Evolutionary conservation across 2,329 filamentous ascomycete genomes (phyloP).

Genomic region (Penicillium sp.): DNA sequence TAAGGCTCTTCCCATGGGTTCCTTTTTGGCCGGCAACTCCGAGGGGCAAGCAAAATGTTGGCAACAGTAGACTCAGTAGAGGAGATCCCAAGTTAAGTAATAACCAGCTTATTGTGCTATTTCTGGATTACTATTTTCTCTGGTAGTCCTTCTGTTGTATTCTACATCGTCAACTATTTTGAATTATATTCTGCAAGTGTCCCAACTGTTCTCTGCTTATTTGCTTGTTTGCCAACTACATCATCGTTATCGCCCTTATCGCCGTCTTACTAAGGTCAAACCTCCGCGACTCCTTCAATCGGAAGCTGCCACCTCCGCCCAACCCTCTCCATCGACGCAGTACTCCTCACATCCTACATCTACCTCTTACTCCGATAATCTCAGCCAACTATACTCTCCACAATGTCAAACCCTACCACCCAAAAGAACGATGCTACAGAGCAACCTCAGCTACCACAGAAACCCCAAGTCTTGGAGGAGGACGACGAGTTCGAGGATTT

Average conservation of each 20-base stretch:
- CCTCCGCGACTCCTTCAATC: constrained; percentile 7
- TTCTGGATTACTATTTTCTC: too few species aligned
- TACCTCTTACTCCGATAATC: constrained; percentile 1
- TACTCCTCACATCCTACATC: constrained; percentile 3
- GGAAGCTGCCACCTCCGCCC: constrained; percentile 6
- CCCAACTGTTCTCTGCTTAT: not conserved
- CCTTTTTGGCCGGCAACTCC: constrained; percentile 14
- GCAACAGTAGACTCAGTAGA: too few species aligned
- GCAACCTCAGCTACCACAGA: constrained; percentile 54
- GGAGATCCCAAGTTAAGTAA: too few species aligned
- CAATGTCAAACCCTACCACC: constrained; percentile 47
- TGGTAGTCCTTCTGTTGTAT: too few species aligned
- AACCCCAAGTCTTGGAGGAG: constrained; percentile 75
- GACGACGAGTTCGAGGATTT: constrained; percentile 99
- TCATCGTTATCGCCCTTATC: constrained; percentile 12
- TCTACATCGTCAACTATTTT: not conserved
- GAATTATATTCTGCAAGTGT: too few species aligned
- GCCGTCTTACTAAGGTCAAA: constrained; percentile 16
- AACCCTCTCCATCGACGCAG: not conserved
- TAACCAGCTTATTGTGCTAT: too few species aligned
- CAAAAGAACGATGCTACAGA: constrained; percentile 38
- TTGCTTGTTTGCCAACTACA: constrained; percentile 2
- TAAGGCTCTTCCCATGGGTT: constrained; percentile 14
- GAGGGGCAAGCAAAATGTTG: constrained; percentile 9
- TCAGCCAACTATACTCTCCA: constrained; percentile 15